Conservation (phyloP, 1,139 yeast species). For the Zygotorulaspora mrakii region DNA sequence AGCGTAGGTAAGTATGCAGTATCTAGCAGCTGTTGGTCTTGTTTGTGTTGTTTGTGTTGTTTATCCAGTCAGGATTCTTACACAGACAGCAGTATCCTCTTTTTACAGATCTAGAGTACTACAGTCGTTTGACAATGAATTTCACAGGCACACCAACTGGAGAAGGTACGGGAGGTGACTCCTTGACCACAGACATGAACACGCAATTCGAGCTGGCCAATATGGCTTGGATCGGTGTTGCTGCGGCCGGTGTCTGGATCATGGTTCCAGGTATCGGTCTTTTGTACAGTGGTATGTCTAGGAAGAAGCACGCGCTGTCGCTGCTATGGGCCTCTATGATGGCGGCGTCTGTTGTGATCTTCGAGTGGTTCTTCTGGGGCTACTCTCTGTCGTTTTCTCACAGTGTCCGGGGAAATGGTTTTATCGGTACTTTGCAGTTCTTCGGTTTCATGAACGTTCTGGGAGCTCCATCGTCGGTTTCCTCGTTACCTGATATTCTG, state of each 20-base stretch:
- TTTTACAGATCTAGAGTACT: too few species aligned
- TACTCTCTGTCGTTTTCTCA: constrained; percentile 83
- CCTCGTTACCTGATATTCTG: constrained; percentile 75
- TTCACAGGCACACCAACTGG: constrained; percentile 47
- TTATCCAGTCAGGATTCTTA: too few species aligned
- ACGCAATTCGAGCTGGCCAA: constrained; percentile 69
- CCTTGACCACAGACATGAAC: constrained; percentile 68
- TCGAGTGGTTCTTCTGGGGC: constrained; percentile 99
- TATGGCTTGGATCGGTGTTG: constrained; percentile 83
- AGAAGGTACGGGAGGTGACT: constrained; percentile 74
- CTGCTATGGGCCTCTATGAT: constrained; percentile 90
- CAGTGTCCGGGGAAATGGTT: constrained; percentile 53
- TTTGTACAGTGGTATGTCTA: constrained; percentile 81
- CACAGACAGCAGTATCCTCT: too few species aligned
- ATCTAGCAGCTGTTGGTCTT: too few species aligned
- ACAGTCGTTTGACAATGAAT: constrained; percentile 15
- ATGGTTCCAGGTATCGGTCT: constrained; percentile 95
- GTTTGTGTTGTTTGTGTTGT: too few species aligned
- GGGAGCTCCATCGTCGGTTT: constrained; percentile 71
- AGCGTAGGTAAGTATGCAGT: not conserved
- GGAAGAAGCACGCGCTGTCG: constrained; percentile 89
- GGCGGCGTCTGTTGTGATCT: constrained; percentile 74
- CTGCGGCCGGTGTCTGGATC: constrained; percentile 79
- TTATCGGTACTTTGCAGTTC: constrained; percentile 76
- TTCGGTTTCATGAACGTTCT: constrained; percentile 76